Conservation (phyloP, 441 rosid species). For the Populus hybrid region DNA sequence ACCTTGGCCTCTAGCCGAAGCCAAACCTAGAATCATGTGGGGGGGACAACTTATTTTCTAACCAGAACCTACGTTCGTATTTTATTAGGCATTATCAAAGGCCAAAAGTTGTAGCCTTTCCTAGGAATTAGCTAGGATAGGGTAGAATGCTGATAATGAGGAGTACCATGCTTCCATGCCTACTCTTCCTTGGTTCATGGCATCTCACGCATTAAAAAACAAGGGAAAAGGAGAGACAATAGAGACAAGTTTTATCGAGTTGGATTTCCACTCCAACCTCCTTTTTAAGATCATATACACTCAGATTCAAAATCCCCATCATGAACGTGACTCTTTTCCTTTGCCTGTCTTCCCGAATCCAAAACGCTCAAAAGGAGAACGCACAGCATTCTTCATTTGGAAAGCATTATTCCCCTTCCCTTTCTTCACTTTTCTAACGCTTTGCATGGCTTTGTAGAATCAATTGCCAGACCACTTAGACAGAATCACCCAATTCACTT, state of each 20-base stretch:
- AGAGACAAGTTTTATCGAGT: conserved; percentile 17
- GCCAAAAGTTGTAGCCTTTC: conserved; percentile 3
- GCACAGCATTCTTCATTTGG: background rate
- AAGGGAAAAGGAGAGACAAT: conserved; percentile 12
- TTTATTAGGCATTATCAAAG: background rate
- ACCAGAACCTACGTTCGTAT: background rate
- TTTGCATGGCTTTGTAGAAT: background rate
- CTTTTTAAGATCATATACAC: conserved; percentile 14
- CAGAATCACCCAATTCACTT: background rate
- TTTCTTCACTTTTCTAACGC: background rate
- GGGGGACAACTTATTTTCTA: background rate
- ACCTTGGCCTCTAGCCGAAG: background rate
- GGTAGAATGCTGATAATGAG: background rate
- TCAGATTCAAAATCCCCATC: conserved; percentile 24
- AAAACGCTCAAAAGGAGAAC: no score
- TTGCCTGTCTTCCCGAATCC: background rate
- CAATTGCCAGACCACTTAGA: background rate
- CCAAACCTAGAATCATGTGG: background rate
- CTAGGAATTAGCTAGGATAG: conserved; percentile 14
- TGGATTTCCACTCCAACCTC: conserved; percentile 31
- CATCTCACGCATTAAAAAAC: background rate
- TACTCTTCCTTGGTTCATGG: background rate
- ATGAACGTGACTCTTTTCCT: background rate
- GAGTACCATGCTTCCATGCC: conserved; percentile 11
- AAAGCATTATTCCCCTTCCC: background rate